Evolutionary conservation across 805 yeast species (phyloP).

Genomic region (Kregervanrija delftensis): DNA sequence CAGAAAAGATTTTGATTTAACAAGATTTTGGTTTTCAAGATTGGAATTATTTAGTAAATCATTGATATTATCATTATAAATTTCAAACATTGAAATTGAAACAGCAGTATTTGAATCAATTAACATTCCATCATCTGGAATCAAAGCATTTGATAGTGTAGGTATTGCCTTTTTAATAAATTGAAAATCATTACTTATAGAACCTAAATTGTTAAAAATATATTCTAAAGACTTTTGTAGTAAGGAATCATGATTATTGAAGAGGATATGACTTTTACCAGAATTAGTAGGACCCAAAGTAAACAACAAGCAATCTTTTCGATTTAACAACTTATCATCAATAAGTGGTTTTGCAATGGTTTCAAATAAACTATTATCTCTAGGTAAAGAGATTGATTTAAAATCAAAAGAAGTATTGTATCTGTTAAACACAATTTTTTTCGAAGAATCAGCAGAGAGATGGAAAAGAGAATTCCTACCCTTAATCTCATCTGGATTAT

Average conservation of each 20-base stretch:
- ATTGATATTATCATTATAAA: constrained; percentile 39
- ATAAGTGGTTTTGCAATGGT: constrained; percentile 28
- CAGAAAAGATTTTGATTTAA: constrained; percentile 22
- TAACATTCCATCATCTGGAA: too few relatives aligned
- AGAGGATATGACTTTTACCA: constrained; percentile 38
- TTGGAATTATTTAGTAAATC: constrained; percentile 25
- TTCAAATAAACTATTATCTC: constrained; percentile 12
- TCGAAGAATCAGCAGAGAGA: constrained; percentile 10
- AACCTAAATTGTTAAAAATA: constrained; percentile 16
- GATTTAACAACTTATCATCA: constrained; percentile 22
- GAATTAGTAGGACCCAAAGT: constrained; percentile 49
- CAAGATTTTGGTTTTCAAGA: constrained; percentile 14
- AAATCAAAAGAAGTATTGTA: constrained; percentile 22
- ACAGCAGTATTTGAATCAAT: constrained; percentile 24
- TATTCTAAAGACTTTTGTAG: constrained; percentile 14
- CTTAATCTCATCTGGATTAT: constrained; percentile 1
- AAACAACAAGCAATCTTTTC: constrained; percentile 36
- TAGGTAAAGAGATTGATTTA: constrained; percentile 11
- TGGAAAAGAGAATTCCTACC: constrained; percentile 9
- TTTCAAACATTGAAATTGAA: constrained; percentile 46
- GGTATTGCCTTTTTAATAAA: constrained; percentile 7
- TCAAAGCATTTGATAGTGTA: constrained; percentile 1
- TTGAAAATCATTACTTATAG: constrained; percentile 1
- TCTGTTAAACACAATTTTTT: constrained; percentile 20
- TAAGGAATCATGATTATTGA: constrained; percentile 23